phyloP scores from a whole-genome alignment of 192 early-diverging fungal genomes.

The Coemansia furcata region DNA sequence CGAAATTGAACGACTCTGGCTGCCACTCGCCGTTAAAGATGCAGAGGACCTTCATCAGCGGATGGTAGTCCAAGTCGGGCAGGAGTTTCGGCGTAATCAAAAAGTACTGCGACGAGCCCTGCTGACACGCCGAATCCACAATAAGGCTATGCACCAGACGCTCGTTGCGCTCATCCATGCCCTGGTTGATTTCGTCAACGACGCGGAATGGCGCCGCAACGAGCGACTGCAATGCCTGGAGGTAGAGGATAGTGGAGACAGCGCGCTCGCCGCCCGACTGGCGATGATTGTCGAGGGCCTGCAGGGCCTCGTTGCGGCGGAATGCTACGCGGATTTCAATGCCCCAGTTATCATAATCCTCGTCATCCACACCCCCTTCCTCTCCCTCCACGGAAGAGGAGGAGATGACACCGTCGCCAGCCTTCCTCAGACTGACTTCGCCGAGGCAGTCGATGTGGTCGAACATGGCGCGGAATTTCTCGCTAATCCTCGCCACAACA shows the following conservation, averaged over 20 bases:
- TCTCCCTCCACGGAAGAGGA: neutral
- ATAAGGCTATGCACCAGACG: slow-evolving; percentile 91
- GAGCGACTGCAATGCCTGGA: slow-evolving; percentile 89
- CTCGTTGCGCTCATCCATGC: slow-evolving; percentile 98
- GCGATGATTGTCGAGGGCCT: slow-evolving; percentile 80
- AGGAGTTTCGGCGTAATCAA: slow-evolving; percentile 98
- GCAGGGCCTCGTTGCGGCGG: slow-evolving; percentile 77
- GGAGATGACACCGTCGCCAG: slow-evolving; percentile 19
- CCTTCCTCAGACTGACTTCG: slow-evolving; percentile 33
- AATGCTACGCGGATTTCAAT: slow-evolving; percentile 96
- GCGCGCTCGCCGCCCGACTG: slow-evolving; percentile 98
- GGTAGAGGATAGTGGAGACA: slow-evolving; percentile 93
- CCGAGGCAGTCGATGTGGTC: slow-evolving; percentile 57
- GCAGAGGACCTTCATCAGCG: slow-evolving; percentile 85
- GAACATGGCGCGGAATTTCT: slow-evolving; percentile 70
- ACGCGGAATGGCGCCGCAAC: slow-evolving; percentile 91
- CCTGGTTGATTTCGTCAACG: slow-evolving; percentile 99
- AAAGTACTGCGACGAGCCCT: slow-evolving; percentile 71
- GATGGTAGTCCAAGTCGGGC: slow-evolving; percentile 89
- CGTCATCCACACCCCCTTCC: slow-evolving; percentile 48
- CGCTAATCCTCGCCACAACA: slow-evolving; percentile 65
- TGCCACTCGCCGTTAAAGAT: slow-evolving; percentile 95
- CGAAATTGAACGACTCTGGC: slow-evolving; percentile 55
- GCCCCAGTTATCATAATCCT: slow-evolving; percentile 90
- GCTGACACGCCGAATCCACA: slow-evolving; percentile 75